Base-by-base conservation (phyloP, 495 filamentous ascomycete species). In the Alectoria sarmentosa region DNA sequence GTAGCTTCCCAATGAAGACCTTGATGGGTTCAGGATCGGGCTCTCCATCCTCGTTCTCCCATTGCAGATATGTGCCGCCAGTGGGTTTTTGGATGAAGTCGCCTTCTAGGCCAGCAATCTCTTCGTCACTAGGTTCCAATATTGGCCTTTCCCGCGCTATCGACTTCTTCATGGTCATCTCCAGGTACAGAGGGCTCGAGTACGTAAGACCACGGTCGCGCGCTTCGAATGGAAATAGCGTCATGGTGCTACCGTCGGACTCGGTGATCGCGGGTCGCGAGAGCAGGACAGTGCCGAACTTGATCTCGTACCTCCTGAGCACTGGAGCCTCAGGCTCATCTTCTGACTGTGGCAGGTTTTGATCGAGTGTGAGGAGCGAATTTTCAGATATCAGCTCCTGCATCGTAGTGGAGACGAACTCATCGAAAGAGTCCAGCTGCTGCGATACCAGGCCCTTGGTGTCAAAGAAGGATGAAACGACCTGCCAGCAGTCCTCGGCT, bases 381-480 rank as follows among this genome's bases (percentile, higher is more conserved):
- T 96, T 92, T 73, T 98, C 94, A 62, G 89, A 85, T 34, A 98
- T 86, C 61, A 98, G 82, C 66, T 96, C 90, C 68, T 96, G 90
- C 78, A 98, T 92, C 0, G 94, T 96, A 5, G 88, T 90, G 41
- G 84, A 83, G 57, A 93, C 88, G 72, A 99, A 99, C 72, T 97
- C 92, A 78, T 99, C 90, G 79, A 96, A 99, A 4, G 94, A 99
- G 74, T 98, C 92, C 65, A 98, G 83, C 78, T 99, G 94, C 74
- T 98, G 95, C 5, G 95, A 96, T 15, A 98, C 95, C 28, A 99
- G 83, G 70, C 95, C 93, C 77, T 97, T 97, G 55, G 80, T 79
- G 65, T 96, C 91, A 77, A 99, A 98, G 79, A 97, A 98, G 2
- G 95, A 88, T 36, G 88, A 89, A 73, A 99, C 96, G 71, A 98